These are phyloP conservation scores for Fusarium brachygibbosum DNA, from an alignment of 2,329 filamentous ascomycete genomes.

Conservation along the genomic window DNA sequence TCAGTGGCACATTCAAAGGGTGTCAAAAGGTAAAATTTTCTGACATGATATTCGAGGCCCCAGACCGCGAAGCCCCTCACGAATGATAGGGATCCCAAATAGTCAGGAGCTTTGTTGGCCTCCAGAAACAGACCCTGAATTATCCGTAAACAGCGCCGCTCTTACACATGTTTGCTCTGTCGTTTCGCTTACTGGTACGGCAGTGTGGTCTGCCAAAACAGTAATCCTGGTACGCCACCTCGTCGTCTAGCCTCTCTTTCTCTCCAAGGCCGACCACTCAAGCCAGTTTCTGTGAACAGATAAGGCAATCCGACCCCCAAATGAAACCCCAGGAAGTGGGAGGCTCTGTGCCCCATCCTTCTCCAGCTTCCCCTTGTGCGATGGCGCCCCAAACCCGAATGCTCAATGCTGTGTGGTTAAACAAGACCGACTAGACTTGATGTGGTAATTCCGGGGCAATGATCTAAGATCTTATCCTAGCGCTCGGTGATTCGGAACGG, in stretches of 20 bases:
- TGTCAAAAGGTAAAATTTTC: slow-evolving; percentile 32
- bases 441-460: slow-evolving; percentile 52
- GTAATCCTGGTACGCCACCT: slow-evolving; percentile 39
- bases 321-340: slow-evolving; percentile 33
- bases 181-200: slow-evolving; percentile 19
- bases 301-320: slow-evolving; percentile 44
- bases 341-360: slow-evolving; percentile 49
- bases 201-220: slow-evolving; percentile 14
- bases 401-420: slow-evolving; percentile 38
- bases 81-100: slow-evolving; percentile 39
- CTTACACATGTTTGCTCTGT: slow-evolving; percentile 13
- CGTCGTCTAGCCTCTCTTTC: slow-evolving; percentile 20
- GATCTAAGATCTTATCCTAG: slow-evolving; percentile 54
- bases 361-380: slow-evolving; percentile 51
- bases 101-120: slow-evolving; percentile 14
- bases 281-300: slow-evolving; percentile 39
- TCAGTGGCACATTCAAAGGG: slow-evolving; percentile 35
- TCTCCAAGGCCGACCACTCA: slow-evolving; percentile 19
- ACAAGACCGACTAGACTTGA: slow-evolving; percentile 41
- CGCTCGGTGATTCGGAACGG: slow-evolving; percentile 52
- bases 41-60: slow-evolving; percentile 39
- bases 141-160: slow-evolving; percentile 17
- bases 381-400: slow-evolving; percentile 44
- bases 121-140: slow-evolving; percentile 22
- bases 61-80: slow-evolving; percentile 15